Conservation (phyloP, 73 alveolate genomes). For the Stentor roeselii region DNA sequence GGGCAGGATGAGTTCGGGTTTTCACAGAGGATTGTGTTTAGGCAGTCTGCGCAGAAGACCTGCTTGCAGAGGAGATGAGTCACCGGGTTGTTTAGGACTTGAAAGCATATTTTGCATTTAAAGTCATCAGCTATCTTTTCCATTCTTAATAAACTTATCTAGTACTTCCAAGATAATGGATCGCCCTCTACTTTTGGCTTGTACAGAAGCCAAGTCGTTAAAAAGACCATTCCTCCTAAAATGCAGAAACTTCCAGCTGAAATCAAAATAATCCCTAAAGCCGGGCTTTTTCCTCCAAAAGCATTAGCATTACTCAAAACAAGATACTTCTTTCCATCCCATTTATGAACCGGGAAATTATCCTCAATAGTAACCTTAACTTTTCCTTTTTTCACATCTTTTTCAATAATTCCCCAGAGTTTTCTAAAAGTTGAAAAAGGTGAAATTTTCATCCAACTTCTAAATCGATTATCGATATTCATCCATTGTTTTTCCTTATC, state of each 20-base stretch:
- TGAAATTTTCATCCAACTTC: conserved; percentile 93
- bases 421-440: conserved; percentile 83
- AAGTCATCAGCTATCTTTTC: background rate
- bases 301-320: conserved; percentile 87
- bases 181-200: background rate
- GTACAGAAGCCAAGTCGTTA: background rate
- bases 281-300: conserved; percentile 85
- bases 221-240: conserved; percentile 5
- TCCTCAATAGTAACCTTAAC: conserved; percentile 51
- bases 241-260: conserved; percentile 76
- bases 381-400: conserved; percentile 55
- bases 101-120: background rate
- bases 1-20: background rate
- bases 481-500: conserved; percentile 53
- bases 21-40: background rate
- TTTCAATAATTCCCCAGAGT: conserved; percentile 82
- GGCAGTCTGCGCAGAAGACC: background rate
- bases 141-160: no score
- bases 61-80: background rate
- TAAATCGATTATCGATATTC: conserved; percentile 79
- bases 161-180: background rate
- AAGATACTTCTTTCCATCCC: conserved; percentile 80
- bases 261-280: conserved; percentile 71
- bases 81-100: background rate
- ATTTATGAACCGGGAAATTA: conserved; percentile 70